Evolutionary conservation across 2,329 filamentous ascomycete species (phyloP), one percentile per base, ranked within the genome.

Genomic region (Trichoderma oligosporum): DNA sequence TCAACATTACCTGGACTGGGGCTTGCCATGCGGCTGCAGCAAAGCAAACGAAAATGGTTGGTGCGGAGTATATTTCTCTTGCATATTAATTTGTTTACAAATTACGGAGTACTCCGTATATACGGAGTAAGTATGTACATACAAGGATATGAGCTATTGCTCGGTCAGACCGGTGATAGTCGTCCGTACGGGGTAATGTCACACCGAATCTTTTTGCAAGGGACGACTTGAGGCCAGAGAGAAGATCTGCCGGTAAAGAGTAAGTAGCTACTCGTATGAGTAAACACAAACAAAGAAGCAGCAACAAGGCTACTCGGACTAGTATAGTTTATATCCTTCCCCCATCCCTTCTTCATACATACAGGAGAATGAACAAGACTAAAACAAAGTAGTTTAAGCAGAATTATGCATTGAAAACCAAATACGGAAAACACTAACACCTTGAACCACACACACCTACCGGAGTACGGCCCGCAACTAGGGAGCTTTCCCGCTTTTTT

Each of bases 361-460:
- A n/a, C n/a, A n/a, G n/a, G n/a, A 53, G 49, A 20, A 53, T 44
- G 49, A 35, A 18, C 49, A 53, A 44, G 49, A 44, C 49, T 53
- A 51, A 51, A n/a, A 51, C 47, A 11, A 41, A 51, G n/a, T n/a
- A n/a, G n/a, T n/a, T 39, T 9, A 39, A 39, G 35, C 16, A 51
- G 35, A n/a, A 51, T 31, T 41, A 53, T 53, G 49, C 49, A 53
- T 24, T 14, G 14, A 42, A 54, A 54, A 45, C 51, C 41, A 18
- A 54, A 54, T 46, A 20, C 31, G 51, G 51, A 46, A 54, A 9
- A 35, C 51, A 36, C 38, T 29, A 46, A 20, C 51, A 46, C 31
- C 29, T 54, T 54, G 27, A 54, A 54, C 51, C 51, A 41, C 51
- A 54, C 51, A 45, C 51, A n/a, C n/a, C n/a, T 54, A 54, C n/a